phyloP scores from a whole-genome alignment of 2,329 filamentous ascomycete species.

The Aspergillus neoniger region DNA sequence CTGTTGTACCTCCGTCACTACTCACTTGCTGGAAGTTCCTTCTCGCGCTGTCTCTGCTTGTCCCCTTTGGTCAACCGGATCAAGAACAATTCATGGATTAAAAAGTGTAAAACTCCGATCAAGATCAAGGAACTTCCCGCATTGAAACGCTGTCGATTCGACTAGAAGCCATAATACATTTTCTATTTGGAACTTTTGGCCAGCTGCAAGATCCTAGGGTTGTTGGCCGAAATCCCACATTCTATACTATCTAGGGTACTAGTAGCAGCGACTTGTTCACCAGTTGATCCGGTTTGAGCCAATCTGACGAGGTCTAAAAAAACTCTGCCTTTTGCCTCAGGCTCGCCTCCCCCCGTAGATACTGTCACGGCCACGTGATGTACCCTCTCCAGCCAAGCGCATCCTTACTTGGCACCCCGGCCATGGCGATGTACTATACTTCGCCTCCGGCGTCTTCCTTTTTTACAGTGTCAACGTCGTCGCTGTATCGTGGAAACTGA shows the following conservation, averaged over 20 bases:
- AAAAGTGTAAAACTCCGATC: no score
- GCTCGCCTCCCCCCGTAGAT: background rate
- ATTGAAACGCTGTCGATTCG: background rate
- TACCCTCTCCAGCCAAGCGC: background rate
- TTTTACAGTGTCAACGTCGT: background rate
- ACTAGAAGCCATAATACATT: background rate
- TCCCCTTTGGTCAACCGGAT: no score
- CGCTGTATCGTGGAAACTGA: no score
- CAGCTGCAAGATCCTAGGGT: background rate
- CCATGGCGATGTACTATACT: background rate
- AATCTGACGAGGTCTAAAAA: conserved; percentile 16
- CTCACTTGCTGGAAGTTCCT: background rate
- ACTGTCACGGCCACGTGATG: background rate
- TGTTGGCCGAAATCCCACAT: background rate
- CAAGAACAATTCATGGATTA: no score
- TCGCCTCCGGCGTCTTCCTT: background rate
- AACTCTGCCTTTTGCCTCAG: conserved; percentile 11
- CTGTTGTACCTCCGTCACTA: background rate
- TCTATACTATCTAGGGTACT: background rate
- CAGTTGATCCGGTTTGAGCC: background rate
- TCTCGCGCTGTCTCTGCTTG: background rate
- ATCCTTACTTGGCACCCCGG: background rate
- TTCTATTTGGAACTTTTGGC: background rate
- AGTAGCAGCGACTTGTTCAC: background rate
- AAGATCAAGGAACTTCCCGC: no score